Conservation (phyloP, 192 early-diverging fungal species). For the Umbelopsis isabellina region DNA sequence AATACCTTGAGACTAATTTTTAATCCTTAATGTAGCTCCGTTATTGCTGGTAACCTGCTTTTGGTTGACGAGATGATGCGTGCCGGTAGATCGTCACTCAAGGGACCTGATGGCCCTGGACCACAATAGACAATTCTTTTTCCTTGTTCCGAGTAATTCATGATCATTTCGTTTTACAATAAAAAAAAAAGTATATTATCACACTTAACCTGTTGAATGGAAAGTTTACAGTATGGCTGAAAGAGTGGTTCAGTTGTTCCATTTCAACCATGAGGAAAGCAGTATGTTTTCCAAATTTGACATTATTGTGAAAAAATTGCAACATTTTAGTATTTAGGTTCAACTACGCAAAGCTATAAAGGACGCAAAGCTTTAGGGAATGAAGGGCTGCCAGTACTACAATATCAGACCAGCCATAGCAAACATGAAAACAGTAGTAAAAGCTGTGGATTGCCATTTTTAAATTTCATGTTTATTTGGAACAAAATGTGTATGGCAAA, state of each 20-base stretch:
- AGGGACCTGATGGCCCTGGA: conserved; percentile 32
- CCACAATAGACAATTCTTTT: conserved; percentile 21
- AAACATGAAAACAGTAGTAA: neutral
- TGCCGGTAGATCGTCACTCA: conserved; percentile 47
- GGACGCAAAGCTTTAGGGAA: too few species aligned
- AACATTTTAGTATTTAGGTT: too few species aligned
- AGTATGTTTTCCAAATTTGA: too few species aligned
- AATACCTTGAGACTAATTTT: conserved; percentile 13
- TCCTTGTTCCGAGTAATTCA: conserved; percentile 9
- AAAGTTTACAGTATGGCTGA: too few species aligned
- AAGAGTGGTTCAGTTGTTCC: too few species aligned
- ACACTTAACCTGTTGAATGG: neutral
- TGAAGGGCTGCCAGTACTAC: too few species aligned
- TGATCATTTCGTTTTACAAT: conserved; percentile 17
- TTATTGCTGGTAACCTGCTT: conserved; percentile 97
- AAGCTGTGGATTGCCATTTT: neutral
- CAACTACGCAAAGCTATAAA: too few species aligned
- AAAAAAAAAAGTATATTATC: conserved; percentile 19
- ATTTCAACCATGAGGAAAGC: too few species aligned
- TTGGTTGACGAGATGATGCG: conserved; percentile 99
- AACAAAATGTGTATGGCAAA: conserved; percentile 24
- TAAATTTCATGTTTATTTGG: neutral
- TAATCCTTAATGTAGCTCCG: conserved; percentile 58
- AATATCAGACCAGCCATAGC: too few species aligned
- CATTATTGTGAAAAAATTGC: too few species aligned